A percentile compares a stretch with the other conserved stretches of the same genome.
These are phyloP conservation scores for Cryptococcus sp. DNA, from an alignment of 1,284 basidiomycete species.

Conservation along the genomic window DNA sequence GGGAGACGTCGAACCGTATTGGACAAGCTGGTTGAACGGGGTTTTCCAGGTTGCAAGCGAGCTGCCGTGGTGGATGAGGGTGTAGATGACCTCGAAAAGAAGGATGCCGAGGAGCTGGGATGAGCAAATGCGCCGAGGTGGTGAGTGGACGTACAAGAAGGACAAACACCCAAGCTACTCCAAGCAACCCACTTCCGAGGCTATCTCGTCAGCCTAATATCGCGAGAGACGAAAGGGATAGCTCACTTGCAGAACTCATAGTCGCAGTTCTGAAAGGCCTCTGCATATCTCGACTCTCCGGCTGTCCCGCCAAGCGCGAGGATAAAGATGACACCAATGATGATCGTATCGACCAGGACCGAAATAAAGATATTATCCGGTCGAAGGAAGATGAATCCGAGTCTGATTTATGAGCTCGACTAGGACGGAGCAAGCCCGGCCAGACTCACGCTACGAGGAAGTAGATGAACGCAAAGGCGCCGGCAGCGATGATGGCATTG, in stretches of 20 bases:
- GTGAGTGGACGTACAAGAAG: constrained; percentile 16
- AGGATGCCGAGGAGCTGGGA: constrained; percentile 32
- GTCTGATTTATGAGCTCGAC: constrained; percentile 6
- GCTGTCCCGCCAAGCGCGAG: constrained; percentile 18
- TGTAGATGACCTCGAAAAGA: constrained; percentile 30
- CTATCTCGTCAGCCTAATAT: constrained; percentile 9
- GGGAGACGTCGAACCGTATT: neutral
- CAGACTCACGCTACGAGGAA: constrained; percentile 25
- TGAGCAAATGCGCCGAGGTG: neutral
- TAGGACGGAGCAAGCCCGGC: neutral
- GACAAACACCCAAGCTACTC: constrained; percentile 31
- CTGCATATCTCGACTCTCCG: constrained; percentile 7
- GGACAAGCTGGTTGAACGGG: constrained; percentile 27
- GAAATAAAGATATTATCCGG: constrained; percentile 23
- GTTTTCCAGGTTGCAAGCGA: constrained; percentile 24
- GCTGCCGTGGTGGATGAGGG: constrained; percentile 22
- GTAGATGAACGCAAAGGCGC: constrained; percentile 25
- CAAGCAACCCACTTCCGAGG: constrained; percentile 30
- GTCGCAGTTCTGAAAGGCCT: constrained; percentile 4
- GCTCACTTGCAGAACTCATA: constrained; percentile 10
- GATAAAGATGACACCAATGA: constrained; percentile 24
- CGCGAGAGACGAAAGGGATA: neutral
- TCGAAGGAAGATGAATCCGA: constrained; percentile 13
- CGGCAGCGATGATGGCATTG: constrained; percentile 32
- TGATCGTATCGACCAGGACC: constrained; percentile 26